Conservation (phyloP, 2,329 filamentous ascomycete species). For the Calonectria pseudoreteaudii region DNA sequence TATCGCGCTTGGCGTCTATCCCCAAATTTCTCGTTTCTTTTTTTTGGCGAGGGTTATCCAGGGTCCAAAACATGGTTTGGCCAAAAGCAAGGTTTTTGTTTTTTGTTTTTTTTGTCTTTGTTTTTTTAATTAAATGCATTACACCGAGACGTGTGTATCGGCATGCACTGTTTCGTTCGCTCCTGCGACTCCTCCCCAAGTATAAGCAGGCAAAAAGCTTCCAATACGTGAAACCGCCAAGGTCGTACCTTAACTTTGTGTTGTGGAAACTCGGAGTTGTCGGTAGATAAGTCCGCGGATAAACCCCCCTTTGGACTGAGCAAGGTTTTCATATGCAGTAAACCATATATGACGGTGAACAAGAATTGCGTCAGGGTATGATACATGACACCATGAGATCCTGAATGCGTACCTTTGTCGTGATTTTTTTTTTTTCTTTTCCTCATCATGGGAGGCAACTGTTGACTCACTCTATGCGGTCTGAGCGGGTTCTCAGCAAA, state of each 20-base stretch:
- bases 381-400: background rate
- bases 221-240: background rate
- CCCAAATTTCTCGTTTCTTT: background rate
- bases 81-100: background rate
- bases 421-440: background rate
- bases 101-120: too few relatives aligned
- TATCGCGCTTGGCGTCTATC: slow-evolving; percentile 10
- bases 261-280: background rate
- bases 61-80: background rate
- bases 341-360: background rate
- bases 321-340: background rate
- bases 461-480: background rate
- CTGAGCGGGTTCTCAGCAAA: background rate
- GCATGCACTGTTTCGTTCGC: background rate
- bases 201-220: background rate
- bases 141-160: background rate
- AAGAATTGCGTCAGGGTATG: background rate
- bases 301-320: background rate
- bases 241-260: background rate
- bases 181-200: background rate
- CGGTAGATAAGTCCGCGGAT: background rate
- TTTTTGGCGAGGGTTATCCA: background rate
- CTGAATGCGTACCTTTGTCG: background rate
- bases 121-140: background rate
- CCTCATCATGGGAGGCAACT: background rate